Percentiles rank a stretch among this genome's conserved stretches.
Conservation (phyloP, 2,329 filamentous ascomycete genomes). For the Rhynchosporium agropyri region DNA sequence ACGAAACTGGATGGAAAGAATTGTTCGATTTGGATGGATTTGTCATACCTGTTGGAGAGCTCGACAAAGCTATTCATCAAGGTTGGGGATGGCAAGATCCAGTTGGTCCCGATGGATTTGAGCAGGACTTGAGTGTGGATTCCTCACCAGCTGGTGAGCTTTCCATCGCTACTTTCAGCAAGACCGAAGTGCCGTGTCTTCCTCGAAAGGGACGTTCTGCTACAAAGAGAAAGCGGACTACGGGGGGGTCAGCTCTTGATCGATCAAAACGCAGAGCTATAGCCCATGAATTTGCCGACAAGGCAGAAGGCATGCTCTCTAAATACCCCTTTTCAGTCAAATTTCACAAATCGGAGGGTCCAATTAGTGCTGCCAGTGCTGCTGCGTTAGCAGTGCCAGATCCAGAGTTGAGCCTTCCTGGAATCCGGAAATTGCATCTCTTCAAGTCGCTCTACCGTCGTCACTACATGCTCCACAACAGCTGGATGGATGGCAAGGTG, state of each 20-base stretch:
- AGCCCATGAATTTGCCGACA: conserved; percentile 36
- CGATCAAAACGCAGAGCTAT: conserved; percentile 40
- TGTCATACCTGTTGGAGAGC: conserved; percentile 74
- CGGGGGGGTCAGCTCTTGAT: conserved; percentile 31
- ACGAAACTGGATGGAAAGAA: conserved; percentile 95
- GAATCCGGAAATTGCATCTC: conserved; percentile 81
- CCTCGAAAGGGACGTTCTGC: conserved; percentile 35
- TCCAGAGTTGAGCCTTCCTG: conserved; percentile 76
- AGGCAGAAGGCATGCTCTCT: conserved; percentile 32
- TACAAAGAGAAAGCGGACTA: conserved; percentile 41
- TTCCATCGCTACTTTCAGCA: conserved; percentile 18
- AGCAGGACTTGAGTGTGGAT: conserved; percentile 73
- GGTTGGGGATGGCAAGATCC: conserved; percentile 99
- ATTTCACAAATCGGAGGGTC: conserved; percentile 67
- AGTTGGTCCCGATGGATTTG: conserved; percentile 71
- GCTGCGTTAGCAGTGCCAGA: conserved; percentile 83
- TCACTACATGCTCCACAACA: conserved; percentile 85
- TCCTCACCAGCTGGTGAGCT: conserved; percentile 55
- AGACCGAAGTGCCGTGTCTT: conserved; percentile 27
- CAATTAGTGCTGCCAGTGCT: conserved; percentile 81
- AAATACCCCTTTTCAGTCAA: conserved; percentile 31
- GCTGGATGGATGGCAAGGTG: conserved; percentile 85
- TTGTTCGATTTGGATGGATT: conserved; percentile 86
- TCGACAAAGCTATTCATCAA: conserved; percentile 82
- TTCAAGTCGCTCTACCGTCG: conserved; percentile 96